Evolutionary conservation across 345 rosid species (phyloP), one percentile per base, ranked within the genome.

Genomic region (Orychophragmus violaceus): DNA sequence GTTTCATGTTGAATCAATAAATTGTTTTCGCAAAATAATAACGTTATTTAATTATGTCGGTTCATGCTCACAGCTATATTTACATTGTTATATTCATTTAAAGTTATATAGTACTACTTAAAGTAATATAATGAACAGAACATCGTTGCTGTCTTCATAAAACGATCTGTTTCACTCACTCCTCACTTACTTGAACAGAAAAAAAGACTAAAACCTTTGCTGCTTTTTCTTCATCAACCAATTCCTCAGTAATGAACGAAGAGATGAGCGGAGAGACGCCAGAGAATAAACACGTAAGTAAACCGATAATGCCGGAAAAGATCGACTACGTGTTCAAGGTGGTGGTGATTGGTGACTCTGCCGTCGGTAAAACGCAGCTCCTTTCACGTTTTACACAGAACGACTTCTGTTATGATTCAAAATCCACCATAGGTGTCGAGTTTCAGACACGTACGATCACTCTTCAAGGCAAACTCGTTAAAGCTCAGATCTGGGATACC

Each of bases 401-500:
- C 4, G 84, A 86, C 77, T 89, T 89, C 73, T 77, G 77, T 55
- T 82, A 82, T 3, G 92, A 86, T 54, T 89, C 96, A 0, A 89
- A 89, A 77, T 84, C 96, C 18, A 89, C 96, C 64, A 89, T 89
- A 60, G 96, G 96, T 0, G 96, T 89, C 6, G 96, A 89, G 87
- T 89, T 89, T 72, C 90, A 86, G 75, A 86, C 90, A 14, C 76
- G 95, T 13, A 87, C 88, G 6, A 71, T 87, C 80, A 82, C 78
- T 64, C 78, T 83, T 23, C 81, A 82, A 0, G 74, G 76, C 30
- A 87, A 86, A 64, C 76, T 86, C 78, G 74, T 90, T 65, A 90
- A 87, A 78, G 92, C 95, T 68, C 97, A 90, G 90, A 90, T 90
- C 88, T 90, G 97, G 97, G 95, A 90, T 66, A 87, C 97, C 25